Evolutionary conservation across 1,284 basidiomycete species (phyloP).

Genomic region (Cryptococcus sp.): DNA sequence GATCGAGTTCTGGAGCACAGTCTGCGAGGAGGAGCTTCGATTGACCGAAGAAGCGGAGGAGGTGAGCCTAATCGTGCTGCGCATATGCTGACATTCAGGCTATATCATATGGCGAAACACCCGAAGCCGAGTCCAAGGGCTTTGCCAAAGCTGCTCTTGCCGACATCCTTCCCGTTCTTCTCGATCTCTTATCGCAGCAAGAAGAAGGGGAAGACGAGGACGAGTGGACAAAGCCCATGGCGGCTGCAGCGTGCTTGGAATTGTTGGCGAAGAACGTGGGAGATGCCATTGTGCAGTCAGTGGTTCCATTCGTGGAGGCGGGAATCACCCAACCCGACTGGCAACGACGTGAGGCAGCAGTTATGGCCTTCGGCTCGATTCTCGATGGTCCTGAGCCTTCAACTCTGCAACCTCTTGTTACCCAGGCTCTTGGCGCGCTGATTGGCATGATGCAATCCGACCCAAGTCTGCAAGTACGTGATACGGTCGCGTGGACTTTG

Average conservation of each 20-base stretch:
- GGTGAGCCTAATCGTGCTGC: slow-evolving; percentile 55
- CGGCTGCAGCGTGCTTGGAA: slow-evolving; percentile 88
- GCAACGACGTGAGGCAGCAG: slow-evolving; percentile 93
- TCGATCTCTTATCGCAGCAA: slow-evolving; percentile 85
- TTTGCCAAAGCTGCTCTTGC: slow-evolving; percentile 93
- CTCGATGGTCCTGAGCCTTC: slow-evolving; percentile 90
- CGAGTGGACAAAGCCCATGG: slow-evolving; percentile 99
- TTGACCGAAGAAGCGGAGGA: slow-evolving; percentile 89
- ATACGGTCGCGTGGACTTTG: slow-evolving; percentile 97
- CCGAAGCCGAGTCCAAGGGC: slow-evolving; percentile 81
- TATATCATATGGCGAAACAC: slow-evolving; percentile 84
- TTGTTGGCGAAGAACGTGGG: slow-evolving; percentile 88
- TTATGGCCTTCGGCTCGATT: slow-evolving; percentile 98
- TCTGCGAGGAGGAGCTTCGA: slow-evolving; percentile 96
- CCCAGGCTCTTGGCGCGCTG: slow-evolving; percentile 89
- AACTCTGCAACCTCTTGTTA: slow-evolving; percentile 80
- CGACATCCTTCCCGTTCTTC: slow-evolving; percentile 90
- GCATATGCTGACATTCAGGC: slow-evolving; percentile 59
- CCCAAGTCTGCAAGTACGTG: slow-evolving; percentile 82
- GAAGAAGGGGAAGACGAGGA: slow-evolving; percentile 98
- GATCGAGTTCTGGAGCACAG: slow-evolving; percentile 99
- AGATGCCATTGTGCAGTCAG: slow-evolving; percentile 85
- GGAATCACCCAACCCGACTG: slow-evolving; percentile 87
- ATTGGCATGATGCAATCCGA: slow-evolving; percentile 92
- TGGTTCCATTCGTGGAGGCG: slow-evolving; percentile 96